phyloP scores from a whole-genome alignment of 1,284 basidiomycete genomes.

The Rhodotorula sp. region DNA sequence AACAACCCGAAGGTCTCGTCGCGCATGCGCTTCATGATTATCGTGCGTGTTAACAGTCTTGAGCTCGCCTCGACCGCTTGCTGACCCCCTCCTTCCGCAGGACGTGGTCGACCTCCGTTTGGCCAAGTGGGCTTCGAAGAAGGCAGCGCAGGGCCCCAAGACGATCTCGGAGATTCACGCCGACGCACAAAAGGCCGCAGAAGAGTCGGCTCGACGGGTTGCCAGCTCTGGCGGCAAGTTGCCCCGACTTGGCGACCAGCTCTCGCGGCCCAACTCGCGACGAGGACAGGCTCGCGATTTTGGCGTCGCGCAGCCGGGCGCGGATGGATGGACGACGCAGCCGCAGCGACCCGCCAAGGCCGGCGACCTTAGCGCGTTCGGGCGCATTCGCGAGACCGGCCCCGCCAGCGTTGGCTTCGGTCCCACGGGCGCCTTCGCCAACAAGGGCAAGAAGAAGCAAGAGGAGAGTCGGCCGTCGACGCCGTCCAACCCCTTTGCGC shows the following conservation, averaged over 20 bases:
- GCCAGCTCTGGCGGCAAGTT: conserved; percentile 54
- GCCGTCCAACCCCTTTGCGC: conserved; percentile 42
- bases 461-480: conserved; percentile 32
- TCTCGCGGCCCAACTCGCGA: conserved; percentile 78
- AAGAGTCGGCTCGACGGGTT: conserved; percentile 60
- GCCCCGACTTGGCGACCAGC: conserved; percentile 52
- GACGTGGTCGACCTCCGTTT: conserved; percentile 85
- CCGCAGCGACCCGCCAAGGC: conserved; percentile 64
- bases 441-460: conserved; percentile 32
- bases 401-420: conserved; percentile 29
- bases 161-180: conserved; percentile 89
- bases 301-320: conserved; percentile 49
- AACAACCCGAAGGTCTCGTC: conserved; percentile 73
- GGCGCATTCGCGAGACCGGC: conserved; percentile 61
- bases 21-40: conserved; percentile 92
- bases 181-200: conserved; percentile 69
- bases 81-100: conserved; percentile 51
- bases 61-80: background rate
- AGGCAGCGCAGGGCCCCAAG: conserved; percentile 72
- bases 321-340: conserved; percentile 82
- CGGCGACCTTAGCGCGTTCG: conserved; percentile 81
- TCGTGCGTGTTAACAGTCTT: conserved; percentile 62
- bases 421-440: conserved; percentile 39
- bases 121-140: conserved; percentile 75
- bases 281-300: conserved; percentile 72